Conservation (phyloP, 2,329 filamentous ascomycete species). For the Ophiostoma australiae region DNA sequence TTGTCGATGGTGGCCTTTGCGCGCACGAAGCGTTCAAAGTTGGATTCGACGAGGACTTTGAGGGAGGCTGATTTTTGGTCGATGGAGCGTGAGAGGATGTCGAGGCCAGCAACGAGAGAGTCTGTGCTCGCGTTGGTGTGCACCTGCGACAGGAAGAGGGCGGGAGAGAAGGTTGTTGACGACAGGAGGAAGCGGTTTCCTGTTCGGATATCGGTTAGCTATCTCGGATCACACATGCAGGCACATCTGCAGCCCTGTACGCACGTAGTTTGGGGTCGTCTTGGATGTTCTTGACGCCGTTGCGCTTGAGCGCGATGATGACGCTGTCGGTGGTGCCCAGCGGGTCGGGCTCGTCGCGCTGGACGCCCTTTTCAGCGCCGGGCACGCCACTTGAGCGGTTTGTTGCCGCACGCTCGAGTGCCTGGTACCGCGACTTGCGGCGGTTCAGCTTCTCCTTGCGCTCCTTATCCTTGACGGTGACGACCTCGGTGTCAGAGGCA, state of each 20-base stretch:
- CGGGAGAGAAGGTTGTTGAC: slow-evolving; percentile 90
- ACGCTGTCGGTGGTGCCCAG: slow-evolving; percentile 85
- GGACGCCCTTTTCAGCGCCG: slow-evolving; percentile 61
- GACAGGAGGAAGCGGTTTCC: slow-evolving; percentile 89
- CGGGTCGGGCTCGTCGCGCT: slow-evolving; percentile 89
- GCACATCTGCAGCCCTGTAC: no score
- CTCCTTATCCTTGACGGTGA: slow-evolving; percentile 28
- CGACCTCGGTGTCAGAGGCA: slow-evolving; percentile 59
- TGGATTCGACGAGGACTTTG: slow-evolving; percentile 93
- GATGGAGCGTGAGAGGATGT: slow-evolving; percentile 83
- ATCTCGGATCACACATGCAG: no score
- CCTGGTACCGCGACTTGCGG: slow-evolving; percentile 76
- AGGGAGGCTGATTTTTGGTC: slow-evolving; percentile 96
- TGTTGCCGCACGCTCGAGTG: slow-evolving; percentile 70
- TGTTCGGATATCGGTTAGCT: neutral
- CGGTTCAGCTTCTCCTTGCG: slow-evolving; percentile 48
- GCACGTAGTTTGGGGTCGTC: slow-evolving; percentile 69
- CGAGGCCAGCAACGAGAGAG: slow-evolving; percentile 72
- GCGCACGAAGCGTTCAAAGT: slow-evolving; percentile 96
- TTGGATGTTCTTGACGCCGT: slow-evolving; percentile 69
- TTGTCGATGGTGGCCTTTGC: slow-evolving; percentile 98
- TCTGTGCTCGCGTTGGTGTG: slow-evolving; percentile 82
- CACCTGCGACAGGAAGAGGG: slow-evolving; percentile 85
- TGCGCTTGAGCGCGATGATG: slow-evolving; percentile 68
- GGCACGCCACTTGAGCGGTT: slow-evolving; percentile 61